These are phyloP conservation scores for Sporobolomyces roseus DNA, from an alignment of 768 basidiomycete genomes.

Conservation along the genomic window DNA sequence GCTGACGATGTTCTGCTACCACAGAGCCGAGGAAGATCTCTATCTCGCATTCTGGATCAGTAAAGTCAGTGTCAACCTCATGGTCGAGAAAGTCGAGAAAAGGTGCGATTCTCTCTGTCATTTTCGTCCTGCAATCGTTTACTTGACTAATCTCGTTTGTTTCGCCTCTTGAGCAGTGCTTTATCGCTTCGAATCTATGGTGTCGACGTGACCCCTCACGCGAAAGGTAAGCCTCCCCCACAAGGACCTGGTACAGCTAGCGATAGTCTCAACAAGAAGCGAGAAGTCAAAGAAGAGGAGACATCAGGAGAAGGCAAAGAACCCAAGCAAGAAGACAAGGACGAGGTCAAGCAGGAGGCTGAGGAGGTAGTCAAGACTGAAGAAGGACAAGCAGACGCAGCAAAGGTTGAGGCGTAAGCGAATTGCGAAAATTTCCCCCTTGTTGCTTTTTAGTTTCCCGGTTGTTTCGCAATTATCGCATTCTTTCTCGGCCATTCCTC, in stretches of 20 bases:
- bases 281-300: neutral
- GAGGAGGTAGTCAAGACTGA: neutral
- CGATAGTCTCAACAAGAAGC: neutral
- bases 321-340: neutral
- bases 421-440: no score
- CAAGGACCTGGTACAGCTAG: conserved; percentile 12
- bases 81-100: conserved; percentile 97
- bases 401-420: no score
- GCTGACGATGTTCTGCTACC: conserved; percentile 2
- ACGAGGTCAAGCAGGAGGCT: neutral
- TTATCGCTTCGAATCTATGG: conserved; percentile 80
- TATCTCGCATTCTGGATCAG: conserved; percentile 96
- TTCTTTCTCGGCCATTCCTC: neutral
- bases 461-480: neutral
- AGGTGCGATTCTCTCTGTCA: conserved; percentile 63
- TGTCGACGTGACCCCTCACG: conserved; percentile 63
- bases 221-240: conserved; percentile 23
- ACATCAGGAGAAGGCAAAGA: neutral
- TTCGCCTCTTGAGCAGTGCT: conserved; percentile 57
- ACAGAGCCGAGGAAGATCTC: conserved; percentile 70
- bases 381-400: no score
- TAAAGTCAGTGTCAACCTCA: conserved; percentile 74
- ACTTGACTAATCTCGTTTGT: neutral
- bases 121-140: conserved; percentile 2
- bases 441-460: no score